Percentiles rank a stretch among this genome's conserved stretches.
These are phyloP conservation scores for Pythium guiyangense DNA, from an alignment of 352 stramenopile genomes.

Conservation along the genomic window DNA sequence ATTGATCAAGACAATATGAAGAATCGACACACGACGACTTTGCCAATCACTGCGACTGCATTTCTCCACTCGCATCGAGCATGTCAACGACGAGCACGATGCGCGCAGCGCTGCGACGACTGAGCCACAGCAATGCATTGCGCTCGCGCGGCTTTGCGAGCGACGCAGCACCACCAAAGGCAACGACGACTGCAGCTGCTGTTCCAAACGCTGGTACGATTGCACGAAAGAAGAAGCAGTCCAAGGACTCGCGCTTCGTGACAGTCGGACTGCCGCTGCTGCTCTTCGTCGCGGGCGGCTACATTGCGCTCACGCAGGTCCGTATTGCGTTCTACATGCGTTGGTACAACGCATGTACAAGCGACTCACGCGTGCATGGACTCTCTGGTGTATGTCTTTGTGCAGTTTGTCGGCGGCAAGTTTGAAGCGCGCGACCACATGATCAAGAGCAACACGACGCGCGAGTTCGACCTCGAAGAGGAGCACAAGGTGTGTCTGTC, in stretches of 20 bases:
- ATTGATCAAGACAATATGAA: background rate
- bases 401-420: slow-evolving; percentile 78
- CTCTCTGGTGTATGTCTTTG: background rate
- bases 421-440: slow-evolving; percentile 74
- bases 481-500: slow-evolving; percentile 66
- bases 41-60: no score
- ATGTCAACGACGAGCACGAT: background rate
- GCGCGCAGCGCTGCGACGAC: background rate
- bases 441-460: slow-evolving; percentile 81
- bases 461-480: slow-evolving; percentile 79
- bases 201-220: slow-evolving; percentile 3
- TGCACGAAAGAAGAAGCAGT: slow-evolving; percentile 36
- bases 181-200: background rate
- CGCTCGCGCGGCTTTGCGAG: slow-evolving; percentile 8
- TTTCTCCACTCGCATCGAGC: background rate
- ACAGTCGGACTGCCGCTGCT: slow-evolving; percentile 72
- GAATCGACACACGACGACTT: no score
- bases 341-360: background rate
- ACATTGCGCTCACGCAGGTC: slow-evolving; percentile 70
- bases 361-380: slow-evolving; percentile 1
- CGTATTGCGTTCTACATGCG: background rate
- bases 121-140: background rate
- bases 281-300: slow-evolving; percentile 81
- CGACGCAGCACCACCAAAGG: background rate
- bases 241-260: slow-evolving; percentile 53